Percentiles rank a stretch among this genome's conserved stretches.
Evolutionary conservation across 352 stramenopile species (phyloP).

Genomic region (Saprolegnia diclina): DNA sequence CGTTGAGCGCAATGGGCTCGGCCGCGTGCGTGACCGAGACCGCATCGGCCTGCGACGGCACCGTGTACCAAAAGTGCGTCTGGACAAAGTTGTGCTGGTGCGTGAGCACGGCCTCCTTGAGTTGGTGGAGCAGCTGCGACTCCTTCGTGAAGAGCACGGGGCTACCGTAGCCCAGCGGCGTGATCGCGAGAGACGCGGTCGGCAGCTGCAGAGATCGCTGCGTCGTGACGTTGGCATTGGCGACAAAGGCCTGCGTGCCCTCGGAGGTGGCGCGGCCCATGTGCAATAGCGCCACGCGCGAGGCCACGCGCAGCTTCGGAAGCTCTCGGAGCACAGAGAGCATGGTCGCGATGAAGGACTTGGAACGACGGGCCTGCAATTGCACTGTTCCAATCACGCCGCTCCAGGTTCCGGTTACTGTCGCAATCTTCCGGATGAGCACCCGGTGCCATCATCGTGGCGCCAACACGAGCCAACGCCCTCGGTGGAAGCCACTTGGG

Average conservation of each 20-base stretch:
- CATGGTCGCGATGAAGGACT: neutral
- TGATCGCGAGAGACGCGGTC: neutral
- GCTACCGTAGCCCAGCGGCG: constrained; percentile 16
- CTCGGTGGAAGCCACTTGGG: no score
- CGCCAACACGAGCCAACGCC: no score
- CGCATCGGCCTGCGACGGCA: neutral
- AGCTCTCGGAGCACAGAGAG: neutral
- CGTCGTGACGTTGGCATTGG: neutral
- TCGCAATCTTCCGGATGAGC: no score
- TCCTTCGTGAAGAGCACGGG: constrained; percentile 19
- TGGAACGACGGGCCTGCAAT: neutral
- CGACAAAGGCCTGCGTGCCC: neutral
- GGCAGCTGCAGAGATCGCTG: neutral
- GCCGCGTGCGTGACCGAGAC: constrained; percentile 1
- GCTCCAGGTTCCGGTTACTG: neutral
- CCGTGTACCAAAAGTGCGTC: constrained; percentile 21
- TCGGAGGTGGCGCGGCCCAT: constrained; percentile 4
- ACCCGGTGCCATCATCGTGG: no score
- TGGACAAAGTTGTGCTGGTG: constrained; percentile 20
- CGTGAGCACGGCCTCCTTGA: constrained; percentile 20
- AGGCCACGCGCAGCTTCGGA: neutral
- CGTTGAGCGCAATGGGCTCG: constrained; percentile 31
- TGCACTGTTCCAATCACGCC: neutral
- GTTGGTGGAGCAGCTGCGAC: constrained; percentile 1
- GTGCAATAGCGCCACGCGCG: constrained; percentile 3